Evolutionary conservation across 129 eudicot genomes (phyloP), one percentile per base, ranked within the genome.

Genomic region (Flaveria robusta): DNA sequence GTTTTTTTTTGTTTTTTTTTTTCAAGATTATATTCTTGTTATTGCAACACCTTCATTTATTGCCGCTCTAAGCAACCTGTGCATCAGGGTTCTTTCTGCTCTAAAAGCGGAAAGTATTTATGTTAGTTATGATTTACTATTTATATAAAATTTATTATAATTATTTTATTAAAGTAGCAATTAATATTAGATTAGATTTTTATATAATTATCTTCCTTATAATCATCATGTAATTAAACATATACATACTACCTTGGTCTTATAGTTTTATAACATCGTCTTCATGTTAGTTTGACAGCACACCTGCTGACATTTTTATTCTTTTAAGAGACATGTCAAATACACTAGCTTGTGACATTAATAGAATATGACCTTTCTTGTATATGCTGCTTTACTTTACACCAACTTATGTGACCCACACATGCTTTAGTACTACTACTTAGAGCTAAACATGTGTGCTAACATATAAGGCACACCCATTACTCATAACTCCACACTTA

Each of bases 401-500:
- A 39, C 10, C 45, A 63, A 3, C 12, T 29, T 63, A 27, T 63
- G 68, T 66, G 70, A 66, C 70, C 50, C 70, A 66, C 70, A 34
- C 50, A 39, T 66, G 70, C 70, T 34, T 64, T 5, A 16, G 2
- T n/a, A 29, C 69, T 31, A 29, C 46, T 64, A 31, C 69, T 15
- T 64, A 34, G 24, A 64, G 69, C 69, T 16, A 66, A 9, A 66
- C 70, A 8, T 6, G 70, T 66, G 70, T 26, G 59, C 31, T 51
- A 19, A 68, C 73, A 66, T 54, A 34, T 42, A 66, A 19, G 79
- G 5, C 80, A 76, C 64, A 19, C 52, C 74, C 14, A 66, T 31
- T 50, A 27, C 68, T 52, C 67, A 11, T 39, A 52, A 9, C 74
- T 76, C 66, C 80, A 76, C 80, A 39, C 84, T 84, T 58, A 24